Evolutionary conservation across 2,329 filamentous ascomycete species (phyloP), one percentile per base, ranked within the genome.

Genomic region (Mollisiaceae sp.): DNA sequence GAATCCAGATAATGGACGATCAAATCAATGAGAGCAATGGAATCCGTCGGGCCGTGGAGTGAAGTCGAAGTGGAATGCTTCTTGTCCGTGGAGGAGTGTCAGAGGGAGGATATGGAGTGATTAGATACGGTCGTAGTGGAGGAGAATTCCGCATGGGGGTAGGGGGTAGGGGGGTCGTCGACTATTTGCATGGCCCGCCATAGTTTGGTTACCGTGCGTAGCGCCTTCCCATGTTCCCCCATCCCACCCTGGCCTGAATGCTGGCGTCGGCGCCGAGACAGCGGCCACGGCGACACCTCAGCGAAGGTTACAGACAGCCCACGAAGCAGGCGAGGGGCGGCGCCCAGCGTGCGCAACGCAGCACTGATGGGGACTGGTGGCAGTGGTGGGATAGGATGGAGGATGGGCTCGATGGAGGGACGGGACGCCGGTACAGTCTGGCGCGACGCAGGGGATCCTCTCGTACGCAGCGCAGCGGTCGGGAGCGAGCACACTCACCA

Each of bases 1-100:
- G 57, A 24, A 64, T 43, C 58, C 39, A 32, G n/a, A 45, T 58
- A 58, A 38, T 58, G 38, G 35, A 35, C 22, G 35, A 63, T 64
- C 20, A 27, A 20, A 5, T 61, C 45, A 62, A 62, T 56, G 50
- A 36, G 60, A 47, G 20, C 9, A 38, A 60, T 11, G 15, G 60
- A 52, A 52, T 4, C 27, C 3, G 9, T 35, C 11, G 45, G 22
- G 5, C 50, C 22, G 50, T 54, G 15, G 14, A 14, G 27, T 32
- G 27, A 54, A 35, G 50, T 54, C 24, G 55, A 39, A 57, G 55
- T 57, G 55, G 55, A 35, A 57, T 57, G 55, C 32, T 39, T 57
- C 20, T 22, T 35, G 22, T 57, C 18, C 5, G 27, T 54, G 50
- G 50, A 54, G 12, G 22, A 54, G 50, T 35, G 24, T 11, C 11